phyloP scores from a whole-genome alignment of 345 rosid genomes.

The Adansonia digitata region DNA sequence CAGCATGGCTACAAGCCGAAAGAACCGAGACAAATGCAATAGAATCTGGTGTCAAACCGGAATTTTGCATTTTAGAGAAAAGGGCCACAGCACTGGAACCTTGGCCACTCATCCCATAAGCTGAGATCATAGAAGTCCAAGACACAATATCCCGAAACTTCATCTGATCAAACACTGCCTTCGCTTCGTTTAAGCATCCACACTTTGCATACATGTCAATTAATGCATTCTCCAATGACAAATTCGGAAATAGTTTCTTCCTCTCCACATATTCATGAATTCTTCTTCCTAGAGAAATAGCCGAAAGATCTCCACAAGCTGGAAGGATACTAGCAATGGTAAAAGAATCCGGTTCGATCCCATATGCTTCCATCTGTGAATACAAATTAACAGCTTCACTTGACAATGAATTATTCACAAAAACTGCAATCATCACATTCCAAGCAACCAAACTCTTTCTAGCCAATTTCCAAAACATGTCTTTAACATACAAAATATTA shows the following conservation, averaged over 20 bases:
- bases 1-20: slow-evolving; percentile 75
- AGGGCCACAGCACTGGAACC: slow-evolving; percentile 53
- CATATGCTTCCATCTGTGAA: slow-evolving; percentile 41
- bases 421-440: slow-evolving; percentile 75
- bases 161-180: slow-evolving; percentile 58
- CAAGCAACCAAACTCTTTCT: slow-evolving; percentile 54
- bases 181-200: slow-evolving; percentile 52
- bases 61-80: slow-evolving; percentile 50
- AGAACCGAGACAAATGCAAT: slow-evolving; percentile 66
- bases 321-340: slow-evolving; percentile 64
- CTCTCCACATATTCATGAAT: slow-evolving; percentile 41
- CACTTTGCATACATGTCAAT: slow-evolving; percentile 72
- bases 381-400: slow-evolving; percentile 56
- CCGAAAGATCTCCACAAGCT: slow-evolving; percentile 70
- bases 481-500: slow-evolving; percentile 51
- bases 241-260: slow-evolving; percentile 54
- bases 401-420: slow-evolving; percentile 53
- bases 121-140: slow-evolving; percentile 78
- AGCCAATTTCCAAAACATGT: slow-evolving; percentile 46
- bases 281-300: slow-evolving; percentile 48
- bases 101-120: slow-evolving; percentile 62
- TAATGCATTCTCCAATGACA: slow-evolving; percentile 66
- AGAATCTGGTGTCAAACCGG: slow-evolving; percentile 60
- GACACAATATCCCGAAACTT: slow-evolving; percentile 54
- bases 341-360: slow-evolving; percentile 58